A percentile compares a stretch with the other conserved stretches of the same genome.
phyloP scores from a whole-genome alignment of 225 moss, liverwort and hornwort genomes.

The Bryoerythrophyllum caledonicum region DNA sequence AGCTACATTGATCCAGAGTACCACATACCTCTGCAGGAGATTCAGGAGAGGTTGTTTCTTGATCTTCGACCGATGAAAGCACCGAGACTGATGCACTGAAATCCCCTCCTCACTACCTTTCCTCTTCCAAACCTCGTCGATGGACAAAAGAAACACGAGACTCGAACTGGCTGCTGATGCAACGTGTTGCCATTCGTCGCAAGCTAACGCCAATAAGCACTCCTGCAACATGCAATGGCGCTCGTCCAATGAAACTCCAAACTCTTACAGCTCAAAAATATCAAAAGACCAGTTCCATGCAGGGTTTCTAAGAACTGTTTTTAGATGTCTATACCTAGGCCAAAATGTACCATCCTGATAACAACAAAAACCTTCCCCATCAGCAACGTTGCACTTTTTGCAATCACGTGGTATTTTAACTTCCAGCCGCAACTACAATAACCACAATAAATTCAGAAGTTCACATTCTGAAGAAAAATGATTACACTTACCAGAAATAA shows the following conservation, averaged over 20 bases:
- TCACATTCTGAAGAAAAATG: neutral
- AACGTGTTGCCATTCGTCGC: conserved; percentile 90
- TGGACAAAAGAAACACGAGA: conserved; percentile 49
- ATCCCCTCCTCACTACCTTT: conserved; percentile 15
- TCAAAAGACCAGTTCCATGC: conserved; percentile 13
- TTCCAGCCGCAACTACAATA: neutral
- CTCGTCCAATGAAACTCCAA: conserved; percentile 8
- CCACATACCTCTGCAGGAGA: conserved; percentile 61
- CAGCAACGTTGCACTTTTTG: neutral
- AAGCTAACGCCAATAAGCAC: conserved; percentile 87
- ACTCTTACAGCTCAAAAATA: conserved; percentile 5
- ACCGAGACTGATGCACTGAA: conserved; percentile 31
- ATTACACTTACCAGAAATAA: conserved; percentile 66
- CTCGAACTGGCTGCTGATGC: conserved; percentile 74
- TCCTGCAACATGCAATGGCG: conserved; percentile 56
- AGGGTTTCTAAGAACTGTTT: neutral
- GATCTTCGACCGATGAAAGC: conserved; percentile 39
- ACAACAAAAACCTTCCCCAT: neutral
- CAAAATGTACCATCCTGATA: neutral
- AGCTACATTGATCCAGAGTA: conserved; percentile 16
- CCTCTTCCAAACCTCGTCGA: conserved; percentile 30
- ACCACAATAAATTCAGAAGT: neutral
- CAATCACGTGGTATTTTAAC: neutral
- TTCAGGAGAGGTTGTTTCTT: conserved; percentile 49
- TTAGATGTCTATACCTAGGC: conserved; percentile 1